A percentile compares a stretch with the other conserved stretches of the same genome.
These are phyloP conservation scores for Dendrocalamus sinicus DNA, from an alignment of 176 grass and related monocot genomes.

Conservation along the genomic window DNA sequence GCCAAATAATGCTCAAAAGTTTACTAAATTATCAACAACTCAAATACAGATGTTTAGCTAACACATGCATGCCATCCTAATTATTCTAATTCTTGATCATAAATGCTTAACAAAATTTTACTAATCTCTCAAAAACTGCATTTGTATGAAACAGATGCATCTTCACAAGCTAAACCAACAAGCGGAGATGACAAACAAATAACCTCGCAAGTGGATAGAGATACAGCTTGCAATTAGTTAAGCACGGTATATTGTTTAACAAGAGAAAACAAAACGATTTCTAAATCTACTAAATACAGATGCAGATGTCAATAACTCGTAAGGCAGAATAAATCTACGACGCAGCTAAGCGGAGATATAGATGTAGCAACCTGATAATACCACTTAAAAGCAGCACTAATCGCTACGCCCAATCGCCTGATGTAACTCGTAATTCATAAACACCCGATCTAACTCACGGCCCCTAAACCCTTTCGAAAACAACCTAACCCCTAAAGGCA, in stretches of 20 bases:
- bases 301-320: neutral
- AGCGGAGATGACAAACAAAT: neutral
- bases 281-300: constrained; percentile 3
- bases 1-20: neutral
- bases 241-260: neutral
- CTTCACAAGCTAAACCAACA: neutral
- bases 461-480: neutral
- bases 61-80: neutral
- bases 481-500: neutral
- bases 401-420: neutral
- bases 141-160: neutral
- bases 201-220: neutral
- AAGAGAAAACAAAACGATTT: neutral
- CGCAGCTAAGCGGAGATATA: neutral
- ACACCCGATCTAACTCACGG: neutral
- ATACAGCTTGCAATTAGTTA: neutral
- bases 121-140: neutral
- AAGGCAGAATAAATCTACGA: neutral
- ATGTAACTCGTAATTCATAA: neutral
- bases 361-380: neutral
- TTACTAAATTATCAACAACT: neutral
- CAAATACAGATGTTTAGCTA: neutral
- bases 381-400: neutral
- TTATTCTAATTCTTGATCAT: neutral
- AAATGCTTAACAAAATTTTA: neutral